These are phyloP conservation scores for Solanum hybrid DNA, from an alignment of 305 asterid species.

Conservation along the genomic window DNA sequence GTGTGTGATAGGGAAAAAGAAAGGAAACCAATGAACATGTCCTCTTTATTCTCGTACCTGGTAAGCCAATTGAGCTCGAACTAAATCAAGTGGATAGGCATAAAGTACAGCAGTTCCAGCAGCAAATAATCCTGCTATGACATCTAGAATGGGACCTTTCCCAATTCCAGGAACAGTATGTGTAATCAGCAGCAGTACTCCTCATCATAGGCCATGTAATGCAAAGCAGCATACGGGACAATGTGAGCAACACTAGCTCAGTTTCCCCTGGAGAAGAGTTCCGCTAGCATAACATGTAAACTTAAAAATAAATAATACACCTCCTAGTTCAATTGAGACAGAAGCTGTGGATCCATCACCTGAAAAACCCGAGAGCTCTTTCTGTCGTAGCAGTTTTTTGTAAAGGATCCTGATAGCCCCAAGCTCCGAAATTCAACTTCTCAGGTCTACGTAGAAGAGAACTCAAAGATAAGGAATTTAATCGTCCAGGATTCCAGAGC, in stretches of 20 bases:
- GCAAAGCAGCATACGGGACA: conserved; percentile 52
- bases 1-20: neutral
- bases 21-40: neutral
- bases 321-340: neutral
- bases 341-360: conserved; percentile 26
- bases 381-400: conserved; percentile 72
- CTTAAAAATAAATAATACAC: neutral
- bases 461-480: neutral
- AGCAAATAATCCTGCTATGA: conserved; percentile 72
- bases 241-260: conserved; percentile 14
- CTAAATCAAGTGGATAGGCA: conserved; percentile 88
- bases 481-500: neutral
- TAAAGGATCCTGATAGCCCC: conserved; percentile 66
- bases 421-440: neutral
- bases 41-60: conserved; percentile 41
- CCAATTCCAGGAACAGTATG: conserved; percentile 44
- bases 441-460: neutral
- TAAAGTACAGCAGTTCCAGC: conserved; percentile 85
- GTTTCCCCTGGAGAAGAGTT: neutral
- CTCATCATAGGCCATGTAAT: conserved; percentile 75
- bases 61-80: conserved; percentile 77
- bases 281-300: neutral
- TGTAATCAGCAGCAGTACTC: conserved; percentile 76
- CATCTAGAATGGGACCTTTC: conserved; percentile 83
- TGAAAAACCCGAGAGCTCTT: conserved; percentile 71